Percentiles rank a stretch among this genome's conserved stretches.
Conservation (phyloP, 2,329 filamentous ascomycete species). For the Knoxdaviesia proteae region DNA sequence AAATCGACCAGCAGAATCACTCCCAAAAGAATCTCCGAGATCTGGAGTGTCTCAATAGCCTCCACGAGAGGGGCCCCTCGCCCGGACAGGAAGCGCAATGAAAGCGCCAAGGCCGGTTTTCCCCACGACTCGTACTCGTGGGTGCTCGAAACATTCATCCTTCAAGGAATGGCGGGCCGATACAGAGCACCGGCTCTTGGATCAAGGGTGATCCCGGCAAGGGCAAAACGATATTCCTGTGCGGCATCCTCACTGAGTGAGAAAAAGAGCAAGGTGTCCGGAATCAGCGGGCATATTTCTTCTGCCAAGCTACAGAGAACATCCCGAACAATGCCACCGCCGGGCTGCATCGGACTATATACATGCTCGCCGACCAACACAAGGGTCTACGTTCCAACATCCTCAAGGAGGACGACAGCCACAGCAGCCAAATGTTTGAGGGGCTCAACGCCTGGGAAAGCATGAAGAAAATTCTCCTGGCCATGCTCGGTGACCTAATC, state of each 20-base stretch:
- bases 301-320: constrained; percentile 19
- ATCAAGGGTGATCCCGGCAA: constrained; percentile 18
- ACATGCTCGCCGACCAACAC: constrained; percentile 14
- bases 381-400: constrained; percentile 14
- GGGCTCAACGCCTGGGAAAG: constrained; percentile 15
- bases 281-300: constrained; percentile 12
- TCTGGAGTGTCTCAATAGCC: too few relatives aligned
- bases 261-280: too few relatives aligned
- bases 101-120: constrained; percentile 8
- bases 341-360: constrained; percentile 21
- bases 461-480: constrained; percentile 15
- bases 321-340: constrained; percentile 16
- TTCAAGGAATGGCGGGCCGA: constrained; percentile 10
- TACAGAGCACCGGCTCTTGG: constrained; percentile 11
- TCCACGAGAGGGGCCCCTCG: constrained; percentile 10
- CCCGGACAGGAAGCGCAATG: constrained; percentile 13
- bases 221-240: constrained; percentile 22
- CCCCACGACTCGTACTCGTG: constrained; percentile 12
- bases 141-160: constrained; percentile 9
- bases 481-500: constrained; percentile 16
- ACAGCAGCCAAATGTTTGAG: constrained; percentile 17
- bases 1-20: too few relatives aligned
- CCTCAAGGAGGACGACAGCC: constrained; percentile 13
- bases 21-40: too few relatives aligned
- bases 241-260: constrained; percentile 14